These are phyloP conservation scores for Hymenoscyphus fructigenus DNA, from an alignment of 2,329 filamentous ascomycete species.

Conservation along the genomic window DNA sequence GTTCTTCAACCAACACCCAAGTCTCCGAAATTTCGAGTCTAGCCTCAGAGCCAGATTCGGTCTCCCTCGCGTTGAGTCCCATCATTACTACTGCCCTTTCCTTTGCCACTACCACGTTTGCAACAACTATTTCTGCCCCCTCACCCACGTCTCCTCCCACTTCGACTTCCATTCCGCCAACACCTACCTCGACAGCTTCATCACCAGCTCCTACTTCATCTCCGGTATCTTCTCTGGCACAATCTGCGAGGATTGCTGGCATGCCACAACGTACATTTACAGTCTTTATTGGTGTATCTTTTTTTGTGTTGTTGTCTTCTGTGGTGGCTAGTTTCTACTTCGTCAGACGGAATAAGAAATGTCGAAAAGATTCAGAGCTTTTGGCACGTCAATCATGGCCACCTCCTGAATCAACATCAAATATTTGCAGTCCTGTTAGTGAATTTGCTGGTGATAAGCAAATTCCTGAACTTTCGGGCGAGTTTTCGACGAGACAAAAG, in stretches of 20 bases:
- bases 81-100: background rate
- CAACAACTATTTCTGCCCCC: background rate
- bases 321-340: background rate
- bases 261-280: constrained; percentile 3
- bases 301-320: background rate
- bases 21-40: no score
- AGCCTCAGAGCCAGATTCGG: no score
- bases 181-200: background rate
- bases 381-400: background rate
- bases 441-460: no score
- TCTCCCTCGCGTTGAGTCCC: background rate
- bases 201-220: background rate
- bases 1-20: no score
- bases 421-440: background rate
- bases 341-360: constrained; percentile 4
- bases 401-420: background rate
- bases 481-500: background rate
- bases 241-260: background rate
- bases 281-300: background rate
- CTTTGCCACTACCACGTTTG: background rate
- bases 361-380: background rate
- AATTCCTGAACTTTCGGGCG: background rate
- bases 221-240: background rate
- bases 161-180: background rate
- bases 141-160: background rate